Conservation (phyloP, 2,329 filamentous ascomycete species). For the Arthrobotrys sinensis region DNA sequence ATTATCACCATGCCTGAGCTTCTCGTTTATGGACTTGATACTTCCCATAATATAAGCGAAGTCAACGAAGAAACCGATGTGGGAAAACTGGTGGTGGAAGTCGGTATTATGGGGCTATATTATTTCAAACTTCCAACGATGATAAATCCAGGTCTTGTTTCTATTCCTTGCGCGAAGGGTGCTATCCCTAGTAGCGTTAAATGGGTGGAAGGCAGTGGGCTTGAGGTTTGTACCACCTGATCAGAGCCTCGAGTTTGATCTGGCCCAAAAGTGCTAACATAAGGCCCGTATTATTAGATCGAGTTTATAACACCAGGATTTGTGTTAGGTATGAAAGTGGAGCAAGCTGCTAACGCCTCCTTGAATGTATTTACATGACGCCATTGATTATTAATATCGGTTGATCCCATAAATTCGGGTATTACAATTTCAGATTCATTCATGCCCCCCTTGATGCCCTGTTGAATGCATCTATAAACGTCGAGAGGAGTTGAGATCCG, state of each 20-base stretch:
- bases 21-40: not conserved
- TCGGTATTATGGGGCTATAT: not conserved
- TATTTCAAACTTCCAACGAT: not conserved
- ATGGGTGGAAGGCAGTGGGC: not conserved
- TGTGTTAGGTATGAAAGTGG: not conserved
- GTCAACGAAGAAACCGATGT: not conserved
- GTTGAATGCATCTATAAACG: too few species aligned
- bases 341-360: not conserved
- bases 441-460: too few species aligned
- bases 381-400: too few species aligned
- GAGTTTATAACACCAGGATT: not conserved
- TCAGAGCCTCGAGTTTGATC: too few species aligned
- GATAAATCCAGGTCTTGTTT: not conserved
- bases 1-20: not conserved
- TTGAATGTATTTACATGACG: too few species aligned
- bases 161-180: not conserved
- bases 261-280: too few species aligned
- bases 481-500: too few species aligned
- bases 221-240: slow-evolving; percentile 22
- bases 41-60: not conserved
- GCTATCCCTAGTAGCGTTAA: not conserved
- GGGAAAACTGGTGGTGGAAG: not conserved
- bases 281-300: not conserved
- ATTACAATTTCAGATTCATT: too few species aligned
- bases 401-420: too few species aligned